Evolutionary conservation across 345 rosid genomes (phyloP).

Genomic region (Rhodamnia argentea): DNA sequence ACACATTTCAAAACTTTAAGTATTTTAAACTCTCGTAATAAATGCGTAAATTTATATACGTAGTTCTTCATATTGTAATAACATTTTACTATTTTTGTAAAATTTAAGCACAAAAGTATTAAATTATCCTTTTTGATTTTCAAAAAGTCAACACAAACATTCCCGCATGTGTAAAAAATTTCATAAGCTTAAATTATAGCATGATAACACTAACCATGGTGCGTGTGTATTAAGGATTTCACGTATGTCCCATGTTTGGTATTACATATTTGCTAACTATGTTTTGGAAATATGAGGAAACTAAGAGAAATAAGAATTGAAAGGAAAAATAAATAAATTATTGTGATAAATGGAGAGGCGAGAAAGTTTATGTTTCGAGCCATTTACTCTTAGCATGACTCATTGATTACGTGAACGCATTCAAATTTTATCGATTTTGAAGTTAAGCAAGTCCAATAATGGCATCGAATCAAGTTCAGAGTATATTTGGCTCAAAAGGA

Average conservation of each 20-base stretch:
- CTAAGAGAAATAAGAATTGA: background rate
- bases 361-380: too few relatives aligned
- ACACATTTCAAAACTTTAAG: too few relatives aligned
- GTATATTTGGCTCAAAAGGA: background rate
- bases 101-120: too few relatives aligned
- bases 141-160: background rate
- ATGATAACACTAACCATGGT: background rate
- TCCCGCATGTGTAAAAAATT: too few relatives aligned
- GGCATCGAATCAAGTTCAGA: fast-evolving
- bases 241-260: background rate
- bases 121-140: background rate
- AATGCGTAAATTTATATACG: too few relatives aligned
- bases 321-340: too few relatives aligned
- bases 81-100: too few relatives aligned
- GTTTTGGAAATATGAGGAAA: too few relatives aligned
- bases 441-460: background rate
- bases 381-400: too few relatives aligned
- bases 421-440: background rate
- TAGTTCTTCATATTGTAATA: background rate
- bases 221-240: background rate
- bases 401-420: too few relatives aligned
- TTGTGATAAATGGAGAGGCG: background rate
- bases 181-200: background rate
- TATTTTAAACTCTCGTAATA: too few relatives aligned
- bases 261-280: too few relatives aligned